A percentile compares a stretch with the other conserved stretches of the same genome.
These are phyloP conservation scores for Thymus mandschuricus DNA, from an alignment of 257 asterid genomes.

Conservation along the genomic window DNA sequence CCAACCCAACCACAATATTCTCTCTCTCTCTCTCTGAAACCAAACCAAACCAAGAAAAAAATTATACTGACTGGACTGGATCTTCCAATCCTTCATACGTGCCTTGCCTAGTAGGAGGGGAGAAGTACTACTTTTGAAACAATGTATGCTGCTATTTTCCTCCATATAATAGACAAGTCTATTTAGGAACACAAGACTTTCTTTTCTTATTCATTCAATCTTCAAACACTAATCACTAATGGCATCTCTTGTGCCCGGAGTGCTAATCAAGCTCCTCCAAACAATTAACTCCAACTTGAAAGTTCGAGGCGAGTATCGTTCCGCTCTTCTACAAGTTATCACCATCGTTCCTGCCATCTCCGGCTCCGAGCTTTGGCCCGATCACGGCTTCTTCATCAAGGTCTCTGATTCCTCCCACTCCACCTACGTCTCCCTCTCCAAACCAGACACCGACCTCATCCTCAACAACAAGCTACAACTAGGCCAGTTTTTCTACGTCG, in stretches of 20 bases:
- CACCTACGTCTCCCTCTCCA: conserved; percentile 67
- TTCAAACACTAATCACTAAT: conserved; percentile 25
- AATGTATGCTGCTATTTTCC: conserved; percentile 15
- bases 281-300: conserved; percentile 63
- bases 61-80: not conserved
- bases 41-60: no score
- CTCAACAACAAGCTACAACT: conserved; percentile 76
- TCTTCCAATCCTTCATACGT: not conserved
- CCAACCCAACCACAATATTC: not conserved
- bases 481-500: conserved; percentile 83
- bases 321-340: conserved; percentile 73
- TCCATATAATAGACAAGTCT: not conserved
- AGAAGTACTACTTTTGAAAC: not conserved
- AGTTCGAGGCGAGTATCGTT: conserved; percentile 73
- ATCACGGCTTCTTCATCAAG: conserved; percentile 86
- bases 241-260: conserved; percentile 88
- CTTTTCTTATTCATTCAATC: not conserved
- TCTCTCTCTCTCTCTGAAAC: not conserved
- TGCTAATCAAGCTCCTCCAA: conserved; percentile 75
- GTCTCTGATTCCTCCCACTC: conserved; percentile 92
- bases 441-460: conserved; percentile 71
- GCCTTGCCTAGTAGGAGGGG: no score
- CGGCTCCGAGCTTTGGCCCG: conserved; percentile 79
- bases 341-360: conserved; percentile 84
- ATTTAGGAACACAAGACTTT: not conserved